Base-by-base conservation (phyloP, 2,329 filamentous ascomycete species). In the Exophiala lecanii-corni region DNA sequence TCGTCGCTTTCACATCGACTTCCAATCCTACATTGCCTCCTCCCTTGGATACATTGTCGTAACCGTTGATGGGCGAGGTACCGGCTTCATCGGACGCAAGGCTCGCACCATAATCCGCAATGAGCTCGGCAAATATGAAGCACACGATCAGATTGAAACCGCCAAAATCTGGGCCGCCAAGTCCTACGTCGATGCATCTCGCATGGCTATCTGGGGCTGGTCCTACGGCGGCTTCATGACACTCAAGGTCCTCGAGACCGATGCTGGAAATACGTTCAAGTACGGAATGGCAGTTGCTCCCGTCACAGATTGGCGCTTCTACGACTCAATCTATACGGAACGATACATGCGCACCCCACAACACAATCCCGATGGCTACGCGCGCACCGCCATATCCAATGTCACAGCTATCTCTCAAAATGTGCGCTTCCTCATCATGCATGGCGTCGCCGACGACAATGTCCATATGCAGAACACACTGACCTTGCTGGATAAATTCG, bases 281-380 rank as follows among this genome's bases (percentile, higher is more conserved):
- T 98, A 98, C 63, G 94, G 92, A 55, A 95, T 98, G 86, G 89
- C 94, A 5, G 94, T 98, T 39, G 92, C 92, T 1, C 92, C 92
- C 13, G 92, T 98, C n/a, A 97, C 91, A 0, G 89, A 98, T 65
- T 98, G 92, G 92, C 78, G 85, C 44, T 95, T 85, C 67, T 98
- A 98, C 67, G 86, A 96, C 67, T 86, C 81, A 46, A 82, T 96
- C 57, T 96, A 96, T 70, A 94, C 89, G 0, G 89, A 96, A 67
- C 81, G 92, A 25, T 98, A 97, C 68, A 98, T 98, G 94, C 84
- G 89, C 60, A 95, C 83, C 1, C 92, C 92, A 2, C 82, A 94
- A 61, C 74, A 85, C 59, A 98, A 98, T 61, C 66, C 69, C 0
- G 68, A 61, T 0, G 92, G 92, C 9, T 98, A 97, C 68, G 73